phyloP scores from a whole-genome alignment of 2,329 filamentous ascomycete species.

The Aphanoascus verrucosus region DNA sequence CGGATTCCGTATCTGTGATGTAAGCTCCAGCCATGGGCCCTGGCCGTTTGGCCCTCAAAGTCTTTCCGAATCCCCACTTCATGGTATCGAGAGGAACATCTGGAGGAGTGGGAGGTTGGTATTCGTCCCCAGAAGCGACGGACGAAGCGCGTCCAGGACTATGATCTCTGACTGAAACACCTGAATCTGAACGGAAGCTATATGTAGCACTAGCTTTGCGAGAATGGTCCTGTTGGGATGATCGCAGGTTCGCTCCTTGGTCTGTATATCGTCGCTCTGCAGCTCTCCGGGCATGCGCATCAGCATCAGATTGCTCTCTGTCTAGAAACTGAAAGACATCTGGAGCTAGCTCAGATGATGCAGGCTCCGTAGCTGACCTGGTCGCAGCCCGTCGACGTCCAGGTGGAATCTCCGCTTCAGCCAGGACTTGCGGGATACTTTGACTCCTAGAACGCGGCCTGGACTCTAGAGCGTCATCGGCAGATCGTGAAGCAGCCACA shows the following conservation, averaged over 20 bases:
- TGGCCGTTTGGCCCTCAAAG: constrained; percentile 3
- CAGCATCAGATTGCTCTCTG: constrained; percentile 14
- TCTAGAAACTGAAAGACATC: constrained; percentile 35
- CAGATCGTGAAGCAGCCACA: not conserved
- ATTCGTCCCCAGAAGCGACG: constrained; percentile 23
- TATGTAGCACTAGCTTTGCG: constrained; percentile 17
- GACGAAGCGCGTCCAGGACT: constrained; percentile 27
- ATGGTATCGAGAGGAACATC: constrained; percentile 22
- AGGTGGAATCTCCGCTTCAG: not conserved
- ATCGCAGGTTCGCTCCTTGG: not conserved
- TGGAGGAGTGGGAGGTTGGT: constrained; percentile 22
- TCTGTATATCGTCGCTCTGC: constrained; percentile 3
- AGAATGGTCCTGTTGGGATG: constrained; percentile 10
- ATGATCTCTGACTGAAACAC: constrained; percentile 25
- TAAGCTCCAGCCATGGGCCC: constrained; percentile 17
- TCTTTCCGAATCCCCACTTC: constrained; percentile 20
- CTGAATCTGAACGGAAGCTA: constrained; percentile 27
- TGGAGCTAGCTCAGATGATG: constrained; percentile 16
- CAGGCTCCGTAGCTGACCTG: constrained; percentile 8
- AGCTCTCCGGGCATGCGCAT: not conserved
- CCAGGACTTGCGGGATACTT: constrained; percentile 2
- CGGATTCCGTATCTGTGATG: constrained; percentile 15
- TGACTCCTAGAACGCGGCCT: constrained; percentile 12
- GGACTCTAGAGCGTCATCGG: constrained; percentile 7
- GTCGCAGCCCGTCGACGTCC: constrained; percentile 9